A percentile compares a stretch with the other conserved stretches of the same genome.
Conservation (phyloP, 2,329 filamentous ascomycete genomes). For the Penicillium concentricum region DNA sequence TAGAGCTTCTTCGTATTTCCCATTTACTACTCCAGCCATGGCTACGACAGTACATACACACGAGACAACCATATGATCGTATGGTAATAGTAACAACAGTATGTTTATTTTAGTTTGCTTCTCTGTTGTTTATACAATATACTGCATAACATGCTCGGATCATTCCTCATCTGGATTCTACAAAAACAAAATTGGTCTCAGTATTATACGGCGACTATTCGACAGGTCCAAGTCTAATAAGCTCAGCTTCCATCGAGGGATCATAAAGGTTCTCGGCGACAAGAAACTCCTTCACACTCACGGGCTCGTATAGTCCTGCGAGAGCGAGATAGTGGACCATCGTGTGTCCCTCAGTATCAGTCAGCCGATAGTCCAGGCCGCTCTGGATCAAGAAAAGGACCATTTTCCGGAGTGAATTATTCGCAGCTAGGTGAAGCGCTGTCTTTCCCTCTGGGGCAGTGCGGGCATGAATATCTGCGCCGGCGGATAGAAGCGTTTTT, state of each 20-base stretch:
- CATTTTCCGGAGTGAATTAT: not conserved
- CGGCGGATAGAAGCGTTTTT: not conserved
- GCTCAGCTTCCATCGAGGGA: not conserved
- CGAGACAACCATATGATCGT: not conserved
- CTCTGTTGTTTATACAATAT: too few relatives aligned
- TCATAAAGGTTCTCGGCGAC: not conserved
- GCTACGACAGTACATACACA: not conserved
- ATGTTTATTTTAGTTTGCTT: too few relatives aligned
- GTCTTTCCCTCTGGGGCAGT: not conserved
- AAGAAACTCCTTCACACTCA: not conserved
- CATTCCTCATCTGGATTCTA: too few relatives aligned
- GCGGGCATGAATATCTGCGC: not conserved
- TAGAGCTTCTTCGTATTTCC: conserved; percentile 16
- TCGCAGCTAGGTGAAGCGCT: not conserved
- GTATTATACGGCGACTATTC: too few relatives aligned
- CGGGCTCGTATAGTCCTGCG: not conserved
- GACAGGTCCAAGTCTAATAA: too few relatives aligned
- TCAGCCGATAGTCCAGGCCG: not conserved
- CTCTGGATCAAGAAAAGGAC: not conserved
- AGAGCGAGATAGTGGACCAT: not conserved
- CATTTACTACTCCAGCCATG: not conserved
- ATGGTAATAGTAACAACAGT: too few relatives aligned
- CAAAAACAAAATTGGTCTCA: too few relatives aligned
- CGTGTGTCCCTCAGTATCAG: not conserved
- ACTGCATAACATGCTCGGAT: too few relatives aligned